Conservation (phyloP, 768 basidiomycete genomes). For the Mycena vulgaris region DNA sequence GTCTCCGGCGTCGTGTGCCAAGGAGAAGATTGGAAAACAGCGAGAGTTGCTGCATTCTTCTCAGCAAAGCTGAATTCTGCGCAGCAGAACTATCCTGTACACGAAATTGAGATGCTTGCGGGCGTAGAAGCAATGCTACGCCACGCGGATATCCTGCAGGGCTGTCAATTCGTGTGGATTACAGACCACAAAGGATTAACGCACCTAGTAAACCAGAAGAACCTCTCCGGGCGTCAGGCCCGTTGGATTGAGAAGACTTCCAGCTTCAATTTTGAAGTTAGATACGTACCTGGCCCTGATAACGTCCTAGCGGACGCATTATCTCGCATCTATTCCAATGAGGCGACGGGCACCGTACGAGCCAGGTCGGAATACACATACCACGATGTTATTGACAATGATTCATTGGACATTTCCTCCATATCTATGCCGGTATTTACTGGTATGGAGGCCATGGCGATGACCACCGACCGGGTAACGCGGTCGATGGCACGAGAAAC, state of each 20-base stretch:
- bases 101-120: not conserved
- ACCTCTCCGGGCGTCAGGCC: not conserved
- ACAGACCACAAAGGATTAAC: not conserved
- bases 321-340: not conserved
- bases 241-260: constrained; percentile 15
- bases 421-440: not conserved
- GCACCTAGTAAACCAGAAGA: not conserved
- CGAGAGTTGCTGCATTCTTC: not conserved
- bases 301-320: constrained; percentile 2
- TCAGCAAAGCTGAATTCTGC: not conserved
- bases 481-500: not conserved
- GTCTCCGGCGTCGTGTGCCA: not conserved
- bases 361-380: not conserved
- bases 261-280: not conserved
- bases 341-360: not conserved
- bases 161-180: not conserved
- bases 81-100: not conserved
- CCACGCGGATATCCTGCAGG: not conserved
- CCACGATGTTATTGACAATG: not conserved
- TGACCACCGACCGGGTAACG: not conserved
- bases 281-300: not conserved
- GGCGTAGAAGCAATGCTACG: not conserved
- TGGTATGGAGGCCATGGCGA: not conserved
- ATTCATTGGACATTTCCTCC: not conserved
- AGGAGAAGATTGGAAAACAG: not conserved